Evolutionary conservation across 2,329 filamentous ascomycete species (phyloP), one percentile per base, ranked within the genome.

Genomic region (Allantophomopsis lycopodina): DNA sequence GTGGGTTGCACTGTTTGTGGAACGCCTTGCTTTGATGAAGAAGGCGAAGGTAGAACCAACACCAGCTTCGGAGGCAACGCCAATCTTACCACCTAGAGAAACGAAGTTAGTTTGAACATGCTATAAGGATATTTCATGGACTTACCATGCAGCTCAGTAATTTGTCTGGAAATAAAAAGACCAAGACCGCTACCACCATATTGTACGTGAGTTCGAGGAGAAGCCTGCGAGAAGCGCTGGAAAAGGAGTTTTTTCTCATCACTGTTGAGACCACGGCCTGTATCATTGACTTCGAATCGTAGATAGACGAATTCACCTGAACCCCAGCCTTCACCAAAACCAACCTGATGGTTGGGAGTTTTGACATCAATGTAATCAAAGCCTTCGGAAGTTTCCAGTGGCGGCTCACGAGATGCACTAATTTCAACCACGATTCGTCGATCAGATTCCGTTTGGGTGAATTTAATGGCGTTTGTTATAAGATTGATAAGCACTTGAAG

Each of bases 401-500:
- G 55, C 20, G 40, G 53, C 11, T 36, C 40, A 48, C 54, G 2
- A 66, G 48, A 50, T 3, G 49, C 49, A 10, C 66, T 66, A 32
- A 74, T 54, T 8, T 57, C 59, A 1, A 73, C 61, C 2, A 60
- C 60, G 31, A 75, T 67, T 35, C 72, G 71, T 5, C 77, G 69
- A 8, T 62, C 71, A 8, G 66, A 65, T 13, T 78, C 74, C 0
- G 67, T 68, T 45, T 75, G 71, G 1, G 74, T 77, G 42, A 79
- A 77, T 48, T 77, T 78, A 55, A 79, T 76, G 30, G 74, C 73
- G 46, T 79, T 79, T 28, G 72, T 76, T 54, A 84, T 77, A 10
- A 88, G 62, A 52, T 88, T 87, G 55, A 87, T 86, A 30, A 87
- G 61, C 1, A 87, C 76, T 53, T 87, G 83, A 32, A 79, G 67